Percentiles rank a stretch among this genome's conserved stretches.
Conservation (phyloP, 495 filamentous ascomycete species). For the Parathielavia hyrcaniae region DNA sequence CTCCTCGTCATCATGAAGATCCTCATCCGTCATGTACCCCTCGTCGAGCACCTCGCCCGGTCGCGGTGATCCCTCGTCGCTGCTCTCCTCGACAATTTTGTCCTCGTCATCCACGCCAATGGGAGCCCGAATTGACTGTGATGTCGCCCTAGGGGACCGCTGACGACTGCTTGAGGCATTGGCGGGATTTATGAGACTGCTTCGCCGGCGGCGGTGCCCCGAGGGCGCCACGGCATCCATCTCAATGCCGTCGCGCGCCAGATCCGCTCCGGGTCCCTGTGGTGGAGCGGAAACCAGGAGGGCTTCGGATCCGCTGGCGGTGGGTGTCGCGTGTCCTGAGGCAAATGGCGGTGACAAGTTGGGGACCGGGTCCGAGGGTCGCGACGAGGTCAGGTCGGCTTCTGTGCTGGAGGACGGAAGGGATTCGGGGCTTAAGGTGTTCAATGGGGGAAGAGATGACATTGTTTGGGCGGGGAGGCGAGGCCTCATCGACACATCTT, state of each 20-base stretch:
- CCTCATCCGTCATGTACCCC: conserved; percentile 54
- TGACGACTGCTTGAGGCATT: conserved; percentile 37
- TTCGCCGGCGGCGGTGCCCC: conserved; percentile 54
- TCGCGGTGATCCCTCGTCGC: conserved; percentile 22
- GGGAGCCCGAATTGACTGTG: conserved; percentile 9
- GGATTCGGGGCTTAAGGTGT: not conserved
- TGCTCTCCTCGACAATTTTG: conserved; percentile 40
- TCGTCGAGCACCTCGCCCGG: conserved; percentile 23
- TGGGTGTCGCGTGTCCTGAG: conserved; percentile 16
- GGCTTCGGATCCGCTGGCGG: not conserved
- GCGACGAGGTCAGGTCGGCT: not conserved
- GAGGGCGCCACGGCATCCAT: conserved; percentile 42
- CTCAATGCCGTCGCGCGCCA: conserved; percentile 39
- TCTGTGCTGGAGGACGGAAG: not conserved
- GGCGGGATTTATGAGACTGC: conserved; percentile 49
- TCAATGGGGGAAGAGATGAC: conserved; percentile 14
- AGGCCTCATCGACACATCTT: conserved; percentile 7
- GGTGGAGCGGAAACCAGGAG: conserved; percentile 8
- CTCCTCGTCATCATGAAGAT: conserved; percentile 82
- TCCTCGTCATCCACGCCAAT: conserved; percentile 33
- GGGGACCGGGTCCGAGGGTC: conserved; percentile 1
- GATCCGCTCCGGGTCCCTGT: conserved; percentile 3
- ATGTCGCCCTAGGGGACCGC: conserved; percentile 46
- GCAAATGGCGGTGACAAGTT: not conserved
- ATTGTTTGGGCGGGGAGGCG: conserved; percentile 12